Base-by-base conservation (phyloP, 495 filamentous ascomycete species). In the Neurospora sp. region DNA sequence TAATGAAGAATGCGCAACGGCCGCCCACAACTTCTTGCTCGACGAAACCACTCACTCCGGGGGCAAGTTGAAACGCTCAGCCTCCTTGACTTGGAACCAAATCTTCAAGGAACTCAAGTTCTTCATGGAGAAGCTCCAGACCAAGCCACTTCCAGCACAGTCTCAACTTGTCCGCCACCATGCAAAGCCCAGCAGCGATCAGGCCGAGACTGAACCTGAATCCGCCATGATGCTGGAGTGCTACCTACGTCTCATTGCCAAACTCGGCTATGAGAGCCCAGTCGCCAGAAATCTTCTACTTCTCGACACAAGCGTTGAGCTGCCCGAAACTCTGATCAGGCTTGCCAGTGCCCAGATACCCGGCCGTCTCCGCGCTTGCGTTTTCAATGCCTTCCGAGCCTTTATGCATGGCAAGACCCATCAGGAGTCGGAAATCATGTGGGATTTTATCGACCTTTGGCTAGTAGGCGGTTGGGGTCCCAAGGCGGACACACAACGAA, bases 211-310 rank as follows among this genome's bases (percentile, higher is more conserved):
- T n/a, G 91, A 97, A 78, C 94, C 93, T 31, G 96, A 99, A 79
- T 92, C 91, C 68, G 88, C 89, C 18, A 89, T 96, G 76, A 97
- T 98, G 93, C 85, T 98, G 39, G 94, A 97, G 78, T 94, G 92
- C 74, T 97, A 97, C 77, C 85, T 99, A 44, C 89, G 94, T 11
- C 85, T 99, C 8, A 92, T 96, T 72, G 88, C 92, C 5, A 93
- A 95, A 78, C 81, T 98, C 37, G 90, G 88, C 68, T 83, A 86
- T 12, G 85, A 93, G 74, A 94, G 92, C 78, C 82, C 84, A 46
- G 78, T 82, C n/a, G 91, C 92, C 10, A 84, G 93, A 72, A 79
- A 85, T 39, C 95, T 89, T 83, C 83, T 97, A 73, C 78, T 94
- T 14, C 80, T 86, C n/a, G 88, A 91, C 75, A 82, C 88, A 42